Percentiles rank a stretch among this genome's conserved stretches.
Conservation (phyloP, 768 basidiomycete genomes). For the Boletus eberwhitei region DNA sequence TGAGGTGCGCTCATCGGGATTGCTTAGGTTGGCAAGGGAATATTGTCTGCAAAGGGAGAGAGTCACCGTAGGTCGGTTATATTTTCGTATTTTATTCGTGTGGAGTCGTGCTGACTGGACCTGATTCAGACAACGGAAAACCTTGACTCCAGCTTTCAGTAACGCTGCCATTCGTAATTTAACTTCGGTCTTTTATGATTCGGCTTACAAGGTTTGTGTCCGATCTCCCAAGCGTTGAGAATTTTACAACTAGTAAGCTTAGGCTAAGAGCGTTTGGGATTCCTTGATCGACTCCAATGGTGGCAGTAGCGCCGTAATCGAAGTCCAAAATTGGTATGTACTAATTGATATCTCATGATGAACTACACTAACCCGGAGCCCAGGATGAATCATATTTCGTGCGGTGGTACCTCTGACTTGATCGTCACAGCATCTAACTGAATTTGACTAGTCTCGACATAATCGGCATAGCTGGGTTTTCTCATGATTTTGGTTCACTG, state of each 20-base stretch:
- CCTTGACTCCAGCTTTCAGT: slow-evolving; percentile 40
- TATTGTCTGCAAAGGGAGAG: slow-evolving; percentile 43
- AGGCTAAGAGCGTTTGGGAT: slow-evolving; percentile 35
- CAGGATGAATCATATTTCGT: slow-evolving; percentile 48
- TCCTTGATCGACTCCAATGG: slow-evolving; percentile 20
- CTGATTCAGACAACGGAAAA: slow-evolving; percentile 33
- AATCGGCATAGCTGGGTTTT: slow-evolving; percentile 44
- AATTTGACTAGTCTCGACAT: slow-evolving; percentile 36
- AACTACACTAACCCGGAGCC: not conserved
- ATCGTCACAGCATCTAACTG: not conserved
- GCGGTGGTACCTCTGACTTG: slow-evolving; percentile 2
- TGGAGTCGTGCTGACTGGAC: slow-evolving; percentile 6
- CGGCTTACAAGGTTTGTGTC: slow-evolving; percentile 39
- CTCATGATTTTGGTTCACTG: slow-evolving; percentile 43
- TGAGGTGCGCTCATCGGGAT: not conserved
- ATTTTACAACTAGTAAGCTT: not conserved
- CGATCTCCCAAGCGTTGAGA: not conserved
- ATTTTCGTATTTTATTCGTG: not conserved
- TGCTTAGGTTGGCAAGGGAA: slow-evolving; percentile 32
- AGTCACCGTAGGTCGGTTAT: slow-evolving; percentile 37
- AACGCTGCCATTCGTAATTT: slow-evolving; percentile 38
- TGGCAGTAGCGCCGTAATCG: slow-evolving; percentile 34
- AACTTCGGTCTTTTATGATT: slow-evolving; percentile 39
- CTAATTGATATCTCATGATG: not conserved
- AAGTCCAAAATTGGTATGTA: slow-evolving; percentile 47